Evolutionary conservation across 2,329 filamentous ascomycete species (phyloP).

Genomic region (Claviceps sp.): DNA sequence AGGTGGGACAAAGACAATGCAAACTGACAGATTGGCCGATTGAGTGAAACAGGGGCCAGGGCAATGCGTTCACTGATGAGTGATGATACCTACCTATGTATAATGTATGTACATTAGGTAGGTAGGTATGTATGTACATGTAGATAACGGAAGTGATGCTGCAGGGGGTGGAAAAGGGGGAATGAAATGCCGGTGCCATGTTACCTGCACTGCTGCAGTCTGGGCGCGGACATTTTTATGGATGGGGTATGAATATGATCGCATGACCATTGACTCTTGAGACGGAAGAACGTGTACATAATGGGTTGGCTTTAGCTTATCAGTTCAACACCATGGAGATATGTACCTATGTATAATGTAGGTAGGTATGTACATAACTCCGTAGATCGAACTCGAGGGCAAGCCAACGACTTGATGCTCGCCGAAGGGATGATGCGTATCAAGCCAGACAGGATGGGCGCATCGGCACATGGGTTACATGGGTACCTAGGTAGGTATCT

Average conservation of each 20-base stretch:
- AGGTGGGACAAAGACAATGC: slow-evolving; percentile 7
- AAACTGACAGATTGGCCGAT: slow-evolving; percentile 11
- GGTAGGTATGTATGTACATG: neutral
- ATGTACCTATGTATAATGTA: too few species aligned
- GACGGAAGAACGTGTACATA: neutral
- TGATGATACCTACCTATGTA: slow-evolving; percentile 7
- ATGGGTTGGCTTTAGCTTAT: neutral
- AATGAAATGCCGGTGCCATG: neutral
- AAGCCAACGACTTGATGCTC: neutral
- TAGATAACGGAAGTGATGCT: neutral
- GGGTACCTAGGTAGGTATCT: too few species aligned
- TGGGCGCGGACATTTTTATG: neutral
- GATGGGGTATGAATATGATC: neutral
- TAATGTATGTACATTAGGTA: neutral
- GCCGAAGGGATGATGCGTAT: slow-evolving; percentile 1
- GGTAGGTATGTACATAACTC: too few species aligned
- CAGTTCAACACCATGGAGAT: neutral
- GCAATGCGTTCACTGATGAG: slow-evolving; percentile 8
- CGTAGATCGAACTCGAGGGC: neutral
- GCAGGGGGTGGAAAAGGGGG: neutral
- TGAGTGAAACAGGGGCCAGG: slow-evolving; percentile 10
- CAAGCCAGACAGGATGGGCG: slow-evolving; percentile 1
- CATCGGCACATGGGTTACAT: slow-evolving; percentile 4
- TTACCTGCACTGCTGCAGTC: too few species aligned
- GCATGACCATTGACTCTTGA: too few species aligned